phyloP scores from a whole-genome alignment of 1,284 basidiomycete species.

The Rhodotorula glutinis region DNA sequence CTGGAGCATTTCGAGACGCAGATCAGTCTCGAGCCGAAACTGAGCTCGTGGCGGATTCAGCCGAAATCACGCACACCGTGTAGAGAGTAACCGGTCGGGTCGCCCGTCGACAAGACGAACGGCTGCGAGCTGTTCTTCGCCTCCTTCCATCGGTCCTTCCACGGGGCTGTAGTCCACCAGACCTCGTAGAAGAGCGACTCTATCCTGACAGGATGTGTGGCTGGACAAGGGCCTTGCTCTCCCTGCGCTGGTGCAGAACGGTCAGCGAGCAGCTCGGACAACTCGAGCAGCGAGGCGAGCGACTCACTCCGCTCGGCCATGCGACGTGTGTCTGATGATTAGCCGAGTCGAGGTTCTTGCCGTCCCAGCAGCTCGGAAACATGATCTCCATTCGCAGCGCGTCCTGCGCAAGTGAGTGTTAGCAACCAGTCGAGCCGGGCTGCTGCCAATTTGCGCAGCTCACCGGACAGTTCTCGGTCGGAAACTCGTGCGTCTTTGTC shows the following conservation, averaged over 20 bases:
- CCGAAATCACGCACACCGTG: neutral
- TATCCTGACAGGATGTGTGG: neutral
- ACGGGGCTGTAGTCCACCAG: constrained; percentile 14
- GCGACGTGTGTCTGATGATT: constrained; percentile 48
- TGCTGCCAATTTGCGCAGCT: neutral
- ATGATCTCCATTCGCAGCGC: constrained; percentile 20
- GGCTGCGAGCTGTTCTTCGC: constrained; percentile 24
- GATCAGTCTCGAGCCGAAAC: no score
- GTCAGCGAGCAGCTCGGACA: neutral
- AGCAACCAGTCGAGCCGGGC: neutral
- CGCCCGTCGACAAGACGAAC: constrained; percentile 25
- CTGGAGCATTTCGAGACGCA: neutral
- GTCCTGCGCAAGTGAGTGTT: neutral
- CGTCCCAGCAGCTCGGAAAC: constrained; percentile 52
- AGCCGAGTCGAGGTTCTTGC: constrained; percentile 50
- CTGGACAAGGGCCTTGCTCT: constrained; percentile 15
- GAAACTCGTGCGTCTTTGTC: constrained; percentile 9
- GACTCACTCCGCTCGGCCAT: constrained; percentile 7
- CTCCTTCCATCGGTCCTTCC: constrained; percentile 15
- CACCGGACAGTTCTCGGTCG: constrained; percentile 14
- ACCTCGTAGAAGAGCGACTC: constrained; percentile 20
- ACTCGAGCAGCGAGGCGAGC: no score
- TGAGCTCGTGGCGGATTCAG: no score
- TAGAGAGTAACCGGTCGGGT: constrained; percentile 5
- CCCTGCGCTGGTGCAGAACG: neutral